Evolutionary conservation across 164 flowering plant genomes (phyloP), one percentile per base, ranked within the genome.

Genomic region (Vitis riparia): DNA sequence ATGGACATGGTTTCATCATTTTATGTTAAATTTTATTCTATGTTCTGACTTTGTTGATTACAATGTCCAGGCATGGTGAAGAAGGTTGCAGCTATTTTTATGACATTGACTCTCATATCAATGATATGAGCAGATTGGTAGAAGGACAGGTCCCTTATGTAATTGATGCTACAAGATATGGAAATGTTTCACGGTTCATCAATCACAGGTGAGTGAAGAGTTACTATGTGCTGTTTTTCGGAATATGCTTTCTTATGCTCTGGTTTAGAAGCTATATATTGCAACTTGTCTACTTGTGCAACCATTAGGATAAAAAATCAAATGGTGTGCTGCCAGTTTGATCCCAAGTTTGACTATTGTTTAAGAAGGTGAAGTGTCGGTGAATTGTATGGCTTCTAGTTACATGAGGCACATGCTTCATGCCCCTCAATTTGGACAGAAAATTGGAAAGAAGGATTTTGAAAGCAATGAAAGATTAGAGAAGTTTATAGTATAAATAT

Each of bases 141-240:
- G 97, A 87, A 75, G 96, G 81, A 65, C 80, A 81, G 61, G 79
- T 29, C 13, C 51, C 80, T 4, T 91, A 82, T 80, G 83, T 86
- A 23, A 89, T 96, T 75, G 97, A 96, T 83, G 91, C 98, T 23
- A 89, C 94, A 37, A 82, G 75, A 66, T 85, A 87, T 76, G 99
- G 99, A 71, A 96, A 93, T 81, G 89, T 96, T 70, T 88, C 99
- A 30, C 85, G 99, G 51, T 93, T 89, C 76, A 86, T 96, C 75
- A 93, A 92, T 80, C 99, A 93, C 80, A 91, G 99, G 98, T 91
- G 77, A 76, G 72, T 17, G 12, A 60, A 47, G 8, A 19, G 57
- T 44, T 48, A 9, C 48, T 55, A 17, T 12, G 11, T 29, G 6
- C 10, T n/a, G 27, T 9, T 9, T 23, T 57, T 57, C 1, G 12